Base-by-base conservation (phyloP, 2,329 filamentous ascomycete species). In the Penicillium oxalicum region DNA sequence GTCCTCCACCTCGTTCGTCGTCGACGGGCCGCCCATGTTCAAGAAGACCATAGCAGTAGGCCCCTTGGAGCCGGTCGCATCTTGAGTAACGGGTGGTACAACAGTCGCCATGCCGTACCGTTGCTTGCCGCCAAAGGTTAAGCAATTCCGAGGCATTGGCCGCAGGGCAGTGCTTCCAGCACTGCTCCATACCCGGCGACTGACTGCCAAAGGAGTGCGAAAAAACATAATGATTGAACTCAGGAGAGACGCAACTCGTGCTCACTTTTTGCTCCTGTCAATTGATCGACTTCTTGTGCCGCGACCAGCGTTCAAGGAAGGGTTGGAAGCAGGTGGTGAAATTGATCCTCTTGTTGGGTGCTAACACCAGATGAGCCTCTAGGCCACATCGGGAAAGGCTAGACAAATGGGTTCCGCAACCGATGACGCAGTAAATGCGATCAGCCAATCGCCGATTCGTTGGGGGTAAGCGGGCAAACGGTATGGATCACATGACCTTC, bases 41-140 rank as follows among this genome's bases (percentile, higher is more conserved):
- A 98, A 82, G 65, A 98, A 96, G 11, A 98, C 93, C 83, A 98
- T 97, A 38, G 93, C 93, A 4, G 93, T 98, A 6, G 91, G 90
- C 0, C 91, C 91, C 64, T 88, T 80, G 2, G 79, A 77, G 42
- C 78, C 81, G 0, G 80, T 80, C 5, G 80, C 77, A 77, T 89
- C 79, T 68, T 94, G 88, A 0, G 87, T 91, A 24, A 93, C 88
- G 6, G 88, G 87, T 9, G 87, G 86, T 4, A 81, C 82, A 13
- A 78, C 75, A 11, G 82, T 86, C 28, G 84, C 85, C 58, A 74
- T 70, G 4, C 63, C 61, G 40, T 62, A 57, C 52, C 62, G 60
- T 24, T 61, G 65, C 40, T 57, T 49, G 37, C 55, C 45, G 43
- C 50, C 56, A 36, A 50, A 60, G 44, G 51, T 53, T 40, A 65